Percentiles rank a stretch among this genome's conserved stretches.
These are phyloP conservation scores for Phytophthora citrophthora DNA, from an alignment of 352 stramenopile genomes.

Conservation along the genomic window DNA sequence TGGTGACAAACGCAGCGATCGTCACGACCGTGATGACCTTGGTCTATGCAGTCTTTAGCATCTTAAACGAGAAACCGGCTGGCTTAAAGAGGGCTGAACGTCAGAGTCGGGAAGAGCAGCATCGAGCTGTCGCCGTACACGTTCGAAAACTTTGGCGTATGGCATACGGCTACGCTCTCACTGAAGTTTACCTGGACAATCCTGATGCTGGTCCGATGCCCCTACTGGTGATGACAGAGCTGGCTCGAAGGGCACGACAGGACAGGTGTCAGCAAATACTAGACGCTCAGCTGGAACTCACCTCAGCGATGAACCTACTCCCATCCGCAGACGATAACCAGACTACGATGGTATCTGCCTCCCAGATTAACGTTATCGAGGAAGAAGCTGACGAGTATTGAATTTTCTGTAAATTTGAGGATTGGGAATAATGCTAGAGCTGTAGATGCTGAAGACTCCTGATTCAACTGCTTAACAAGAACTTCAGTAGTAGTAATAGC, in stretches of 20 bases:
- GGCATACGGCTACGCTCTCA: constrained; percentile 60
- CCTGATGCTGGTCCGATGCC: constrained; percentile 53
- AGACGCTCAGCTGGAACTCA: constrained; percentile 49
- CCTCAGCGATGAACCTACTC: constrained; percentile 21
- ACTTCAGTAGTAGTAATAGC: not conserved
- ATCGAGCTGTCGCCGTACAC: constrained; percentile 49
- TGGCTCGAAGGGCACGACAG: constrained; percentile 66
- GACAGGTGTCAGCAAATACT: constrained; percentile 43
- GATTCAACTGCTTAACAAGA: not conserved
- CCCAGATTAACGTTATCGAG: constrained; percentile 27
- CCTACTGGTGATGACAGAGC: constrained; percentile 61
- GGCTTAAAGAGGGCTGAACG: constrained; percentile 42
- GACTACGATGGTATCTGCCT: constrained; percentile 13
- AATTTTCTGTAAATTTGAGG: not conserved
- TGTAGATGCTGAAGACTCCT: not conserved
- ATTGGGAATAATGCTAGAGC: not conserved
- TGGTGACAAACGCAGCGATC: constrained; percentile 65
- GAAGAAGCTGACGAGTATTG: constrained; percentile 10
- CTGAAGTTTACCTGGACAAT: constrained; percentile 65
- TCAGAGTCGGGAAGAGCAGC: constrained; percentile 50
- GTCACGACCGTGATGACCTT: constrained; percentile 62
- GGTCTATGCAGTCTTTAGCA: constrained; percentile 54
- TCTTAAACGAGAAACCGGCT: constrained; percentile 52
- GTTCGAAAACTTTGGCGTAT: constrained; percentile 63
- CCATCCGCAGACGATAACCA: not conserved